phyloP scores from a whole-genome alignment of 73 alveolate genomes.

The Paramecium sonneborni region DNA sequence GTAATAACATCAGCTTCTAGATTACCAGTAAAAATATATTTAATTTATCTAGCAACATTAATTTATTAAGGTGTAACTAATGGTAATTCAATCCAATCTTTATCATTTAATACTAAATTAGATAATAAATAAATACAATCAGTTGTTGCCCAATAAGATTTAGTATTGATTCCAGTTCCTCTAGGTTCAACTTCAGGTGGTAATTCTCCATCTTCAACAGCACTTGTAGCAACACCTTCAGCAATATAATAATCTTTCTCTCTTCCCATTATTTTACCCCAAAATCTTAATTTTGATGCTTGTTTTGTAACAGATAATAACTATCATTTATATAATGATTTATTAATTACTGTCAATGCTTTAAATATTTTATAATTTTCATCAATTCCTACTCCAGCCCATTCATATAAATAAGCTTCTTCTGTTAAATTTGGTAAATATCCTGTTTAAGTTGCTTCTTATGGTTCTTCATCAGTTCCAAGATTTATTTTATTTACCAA shows the following conservation, averaged over 20 bases:
- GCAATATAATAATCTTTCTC: slow-evolving; percentile 92
- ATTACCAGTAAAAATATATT: slow-evolving; percentile 93
- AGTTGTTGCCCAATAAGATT: slow-evolving; percentile 92
- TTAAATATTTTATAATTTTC: slow-evolving; percentile 74
- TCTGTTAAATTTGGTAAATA: slow-evolving; percentile 78
- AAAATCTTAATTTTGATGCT: slow-evolving; percentile 83
- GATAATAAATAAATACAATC: slow-evolving; percentile 38
- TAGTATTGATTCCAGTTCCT: slow-evolving; percentile 92
- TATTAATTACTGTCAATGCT: slow-evolving; percentile 56
- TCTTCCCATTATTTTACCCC: slow-evolving; percentile 94
- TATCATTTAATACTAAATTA: slow-evolving; percentile 66
- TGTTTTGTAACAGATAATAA: slow-evolving; percentile 63
- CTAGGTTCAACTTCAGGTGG: slow-evolving; percentile 89
- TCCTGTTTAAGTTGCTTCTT: slow-evolving; percentile 65
- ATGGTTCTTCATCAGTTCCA: slow-evolving; percentile 55
- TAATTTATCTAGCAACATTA: slow-evolving; percentile 82
- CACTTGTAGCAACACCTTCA: slow-evolving; percentile 88
- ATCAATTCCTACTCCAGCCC: slow-evolving; percentile 94
- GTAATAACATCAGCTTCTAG: slow-evolving; percentile 85
- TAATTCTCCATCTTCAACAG: slow-evolving; percentile 78
- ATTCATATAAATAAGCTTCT: slow-evolving; percentile 72
- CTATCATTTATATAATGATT: slow-evolving; percentile 45
- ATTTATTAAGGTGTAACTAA: slow-evolving; percentile 92
- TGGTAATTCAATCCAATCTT: slow-evolving; percentile 96
- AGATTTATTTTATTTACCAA: slow-evolving; percentile 2